Evolutionary conservation across 148 eudicot genomes (phyloP), one percentile per base, ranked within the genome.

Genomic region (Bassia scoparia): DNA sequence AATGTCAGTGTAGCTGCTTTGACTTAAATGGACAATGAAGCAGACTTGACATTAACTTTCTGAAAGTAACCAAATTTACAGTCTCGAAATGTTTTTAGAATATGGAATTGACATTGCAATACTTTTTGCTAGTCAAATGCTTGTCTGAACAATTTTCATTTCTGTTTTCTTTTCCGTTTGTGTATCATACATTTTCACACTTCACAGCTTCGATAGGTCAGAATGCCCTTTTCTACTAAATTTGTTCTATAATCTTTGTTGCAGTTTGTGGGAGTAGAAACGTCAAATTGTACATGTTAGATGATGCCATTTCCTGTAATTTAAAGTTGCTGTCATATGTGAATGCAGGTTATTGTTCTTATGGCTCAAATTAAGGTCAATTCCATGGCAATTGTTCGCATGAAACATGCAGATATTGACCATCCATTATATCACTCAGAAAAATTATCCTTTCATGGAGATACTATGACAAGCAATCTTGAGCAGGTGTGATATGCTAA

Each of bases 361-460:
- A 88, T 89, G 33, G 85, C 93, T 74, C 95, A 89, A 82, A 85
- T 94, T 53, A 86, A 80, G 74, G 81, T 88, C 71, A 94, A 94
- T 74, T 88, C 93, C 63, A 94, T 94, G 90, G 98, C 97, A 56
- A 74, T 94, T 81, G 97, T 88, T 53, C 96, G 90, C 69, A 74
- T 94, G 75, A 87, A 83, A 74, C 74, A 43, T 78, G 75, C 61
- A 29, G 90, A 89, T 74, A 65, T 27, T 31, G 70, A 65, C 33
- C 79, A 77, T 50, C 76, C 70, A 56, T 48, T 46, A 35, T 55
- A 72, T 66, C 81, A 72, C 48, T 69, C 74, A 65, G 68, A 70
- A 74, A 79, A 74, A 38, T 56, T 44, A 44, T 77, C 80, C 43
- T 77, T 77, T 41, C 77, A 53, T 79, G 84, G 80, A 50, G 71